These are phyloP conservation scores for Ophiostoma triangulosporum DNA, from an alignment of 2,329 filamentous ascomycete species.

Conservation along the genomic window DNA sequence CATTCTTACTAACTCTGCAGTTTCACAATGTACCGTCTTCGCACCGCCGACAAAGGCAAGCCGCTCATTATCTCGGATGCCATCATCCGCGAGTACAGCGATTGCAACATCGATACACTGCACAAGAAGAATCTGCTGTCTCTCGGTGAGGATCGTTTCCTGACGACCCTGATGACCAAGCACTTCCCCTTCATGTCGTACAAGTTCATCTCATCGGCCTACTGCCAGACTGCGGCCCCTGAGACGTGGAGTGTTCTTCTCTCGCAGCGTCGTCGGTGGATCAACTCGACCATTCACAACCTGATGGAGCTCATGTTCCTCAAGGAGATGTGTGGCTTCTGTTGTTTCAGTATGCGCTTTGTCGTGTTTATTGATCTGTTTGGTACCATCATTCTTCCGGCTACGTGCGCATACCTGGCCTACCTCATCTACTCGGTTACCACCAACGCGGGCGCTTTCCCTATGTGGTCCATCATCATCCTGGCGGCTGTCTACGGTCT, in stretches of 20 bases:
- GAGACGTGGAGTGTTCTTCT: conserved; percentile 88
- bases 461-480: conserved; percentile 77
- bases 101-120: conserved; percentile 82
- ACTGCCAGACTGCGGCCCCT: conserved; percentile 84
- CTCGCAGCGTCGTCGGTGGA: conserved; percentile 98
- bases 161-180: conserved; percentile 97
- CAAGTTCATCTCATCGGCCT: conserved; percentile 90
- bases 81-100: conserved; percentile 76
- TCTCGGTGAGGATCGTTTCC: conserved; percentile 89
- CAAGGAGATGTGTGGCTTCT: conserved; percentile 95
- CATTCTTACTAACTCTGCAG: conserved; percentile 35
- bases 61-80: conserved; percentile 86
- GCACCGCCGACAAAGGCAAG: conserved; percentile 86
- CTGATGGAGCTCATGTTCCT: conserved; percentile 79
- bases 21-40: conserved; percentile 97
- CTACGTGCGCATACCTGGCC: conserved; percentile 72
- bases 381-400: conserved; percentile 82
- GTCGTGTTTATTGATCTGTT: conserved; percentile 89
- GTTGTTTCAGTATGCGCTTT: conserved; percentile 96
- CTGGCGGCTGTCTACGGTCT: conserved; percentile 87
- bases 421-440: conserved; percentile 77
- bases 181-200: conserved; percentile 91
- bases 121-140: conserved; percentile 94
- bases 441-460: conserved; percentile 58
- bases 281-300: conserved; percentile 98